These are phyloP conservation scores for Byssoonygena ceratinophila DNA, from an alignment of 2,329 filamentous ascomycete genomes.

Conservation along the genomic window DNA sequence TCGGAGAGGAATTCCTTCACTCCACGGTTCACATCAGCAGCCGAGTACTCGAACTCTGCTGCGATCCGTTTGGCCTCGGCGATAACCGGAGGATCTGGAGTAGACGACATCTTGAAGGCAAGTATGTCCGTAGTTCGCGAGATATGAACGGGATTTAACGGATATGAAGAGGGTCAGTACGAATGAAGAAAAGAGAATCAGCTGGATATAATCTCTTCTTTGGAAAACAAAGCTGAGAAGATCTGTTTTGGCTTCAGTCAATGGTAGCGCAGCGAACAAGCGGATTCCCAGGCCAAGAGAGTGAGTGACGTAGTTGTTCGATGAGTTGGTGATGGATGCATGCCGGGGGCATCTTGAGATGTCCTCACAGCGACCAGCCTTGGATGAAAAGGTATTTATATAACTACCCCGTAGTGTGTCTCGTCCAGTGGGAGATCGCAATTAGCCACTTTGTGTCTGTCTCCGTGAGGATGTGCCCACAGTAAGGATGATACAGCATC, in stretches of 20 bases:
- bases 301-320: background rate
- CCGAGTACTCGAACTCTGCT: constrained; percentile 72
- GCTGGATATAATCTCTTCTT: background rate
- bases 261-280: background rate
- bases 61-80: constrained; percentile 71
- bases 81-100: constrained; percentile 33
- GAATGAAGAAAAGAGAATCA: background rate
- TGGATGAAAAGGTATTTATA: no score
- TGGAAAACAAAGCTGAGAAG: background rate
- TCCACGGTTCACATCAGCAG: constrained; percentile 65
- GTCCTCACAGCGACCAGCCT: background rate
- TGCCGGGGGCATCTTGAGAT: background rate
- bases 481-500: background rate
- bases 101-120: constrained; percentile 6
- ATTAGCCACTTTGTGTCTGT: no score
- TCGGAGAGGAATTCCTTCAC: constrained; percentile 78
- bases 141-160: background rate
- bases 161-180: background rate
- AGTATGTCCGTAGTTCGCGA: background rate
- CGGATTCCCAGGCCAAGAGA: background rate
- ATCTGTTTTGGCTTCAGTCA: background rate
- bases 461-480: no score
- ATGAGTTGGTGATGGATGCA: background rate
- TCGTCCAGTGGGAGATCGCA: no score
- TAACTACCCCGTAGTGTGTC: no score